Evolutionary conservation across 306 rosid species (phyloP), one percentile per base, ranked within the genome.

Genomic region (Prosopis cineraria): DNA sequence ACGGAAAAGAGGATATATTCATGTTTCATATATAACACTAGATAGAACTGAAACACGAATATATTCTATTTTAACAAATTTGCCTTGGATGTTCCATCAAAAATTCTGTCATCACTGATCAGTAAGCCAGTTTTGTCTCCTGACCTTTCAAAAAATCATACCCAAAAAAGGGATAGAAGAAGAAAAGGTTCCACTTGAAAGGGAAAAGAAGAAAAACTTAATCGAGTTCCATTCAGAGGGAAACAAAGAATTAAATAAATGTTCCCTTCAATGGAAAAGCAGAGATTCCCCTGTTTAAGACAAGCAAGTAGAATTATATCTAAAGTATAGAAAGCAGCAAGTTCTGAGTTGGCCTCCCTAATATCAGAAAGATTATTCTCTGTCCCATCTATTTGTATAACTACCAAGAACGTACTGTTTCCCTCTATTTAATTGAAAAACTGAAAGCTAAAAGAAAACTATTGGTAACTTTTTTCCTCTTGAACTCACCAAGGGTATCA

Each of bases 401-500:
- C 75, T 63, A 69, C 5, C 37, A 14, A 77, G 78, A 82, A 74
- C 41, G 73, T 20, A 11, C 78, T 80, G 53, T 74, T 62, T 66
- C 24, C 33, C 72, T 29, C 55, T 31, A 72, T 43, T 74, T 55
- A 56, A 56, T 31, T 16, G 19, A 75, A 72, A 78, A 19, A 10
- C 6, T 43, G 5, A 58, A 37, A 19, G 31, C 17, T n/a, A n/a
- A n/a, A 77, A 29, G 2, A 33, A 20, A 12, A 31, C 29, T 3
- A 30, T 55, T 30, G 68, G 37, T n/a, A 73, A 37, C 69, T 84
- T 66, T 44, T 40, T 70, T 56, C 75, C 66, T 48, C 79, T 27
- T 47, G 72, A 81, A 87, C 98, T 94, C 85, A 95, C 98, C 97
- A 48, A 78, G 74, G 27, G 89, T 79, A 82, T 86, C 91, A 77